Evolutionary conservation across 2,329 filamentous ascomycete species (phyloP).

Genomic region (Aureobasidium zeae): DNA sequence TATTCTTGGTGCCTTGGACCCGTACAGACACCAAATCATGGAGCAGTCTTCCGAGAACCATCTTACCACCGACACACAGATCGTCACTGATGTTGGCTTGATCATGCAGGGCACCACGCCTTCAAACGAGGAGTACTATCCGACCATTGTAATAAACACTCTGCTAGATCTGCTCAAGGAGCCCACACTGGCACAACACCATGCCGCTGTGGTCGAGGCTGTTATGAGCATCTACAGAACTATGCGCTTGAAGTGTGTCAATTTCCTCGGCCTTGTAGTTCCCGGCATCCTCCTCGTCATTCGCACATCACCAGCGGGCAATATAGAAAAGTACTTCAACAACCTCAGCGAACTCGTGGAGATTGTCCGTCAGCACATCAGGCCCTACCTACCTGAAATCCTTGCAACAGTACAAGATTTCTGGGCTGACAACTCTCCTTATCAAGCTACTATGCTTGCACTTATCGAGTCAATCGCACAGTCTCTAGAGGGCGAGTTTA

Average conservation of each 20-base stretch:
- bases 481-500: conserved; percentile 94
- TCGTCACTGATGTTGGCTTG: conserved; percentile 82
- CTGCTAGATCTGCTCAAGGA: conserved; percentile 88
- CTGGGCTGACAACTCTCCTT: conserved; percentile 69
- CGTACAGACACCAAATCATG: conserved; percentile 91
- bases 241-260: conserved; percentile 87
- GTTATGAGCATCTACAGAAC: conserved; percentile 99
- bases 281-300: conserved; percentile 90
- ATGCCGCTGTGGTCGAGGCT: conserved; percentile 88
- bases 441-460: conserved; percentile 85
- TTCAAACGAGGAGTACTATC: conserved; percentile 96
- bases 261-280: conserved; percentile 87
- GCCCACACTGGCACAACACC: conserved; percentile 77
- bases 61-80: conserved; percentile 54
- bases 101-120: conserved; percentile 97
- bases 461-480: conserved; percentile 89
- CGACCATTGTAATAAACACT: conserved; percentile 94
- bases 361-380: conserved; percentile 93
- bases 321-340: conserved; percentile 93
- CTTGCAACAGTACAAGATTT: conserved; percentile 80
- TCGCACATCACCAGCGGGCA: conserved; percentile 63
- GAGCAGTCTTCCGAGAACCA: conserved; percentile 79
- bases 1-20: conserved; percentile 87
- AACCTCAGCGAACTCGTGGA: conserved; percentile 87
- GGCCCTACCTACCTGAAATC: conserved; percentile 80